A percentile compares a stretch with the other conserved stretches of the same genome.
phyloP scores from a whole-genome alignment of 352 stramenopile species.

The Phytophthora ramorum region DNA sequence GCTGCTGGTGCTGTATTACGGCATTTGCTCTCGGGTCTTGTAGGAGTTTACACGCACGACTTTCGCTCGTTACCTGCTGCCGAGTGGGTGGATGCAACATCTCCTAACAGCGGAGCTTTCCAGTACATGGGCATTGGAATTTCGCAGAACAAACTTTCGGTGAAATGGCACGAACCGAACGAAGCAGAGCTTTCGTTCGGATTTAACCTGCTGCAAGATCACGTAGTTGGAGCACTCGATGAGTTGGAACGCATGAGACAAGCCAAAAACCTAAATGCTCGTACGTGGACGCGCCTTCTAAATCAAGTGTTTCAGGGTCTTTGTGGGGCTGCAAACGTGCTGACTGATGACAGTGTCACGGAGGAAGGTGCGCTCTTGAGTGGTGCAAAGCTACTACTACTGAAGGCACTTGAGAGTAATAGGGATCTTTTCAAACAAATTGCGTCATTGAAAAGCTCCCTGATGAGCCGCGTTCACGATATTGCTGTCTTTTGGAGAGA shows the following conservation, averaged over 20 bases:
- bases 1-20: slow-evolving; percentile 48
- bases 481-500: slow-evolving; percentile 60
- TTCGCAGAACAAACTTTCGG: slow-evolving; percentile 57
- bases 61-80: slow-evolving; percentile 62
- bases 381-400: slow-evolving; percentile 51
- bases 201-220: slow-evolving; percentile 55
- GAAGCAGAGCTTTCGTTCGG: slow-evolving; percentile 62
- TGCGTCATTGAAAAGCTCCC: slow-evolving; percentile 46
- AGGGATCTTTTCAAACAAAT: slow-evolving; percentile 39
- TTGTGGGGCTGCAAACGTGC: slow-evolving; percentile 54
- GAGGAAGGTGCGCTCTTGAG: slow-evolving; percentile 40
- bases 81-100: slow-evolving; percentile 54
- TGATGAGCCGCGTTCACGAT: slow-evolving; percentile 53
- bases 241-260: slow-evolving; percentile 34
- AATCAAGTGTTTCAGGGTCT: slow-evolving; percentile 55
- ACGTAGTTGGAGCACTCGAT: slow-evolving; percentile 47
- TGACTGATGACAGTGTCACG: slow-evolving; percentile 48
- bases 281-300: slow-evolving; percentile 54
- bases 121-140: slow-evolving; percentile 64
- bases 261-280: slow-evolving; percentile 44
- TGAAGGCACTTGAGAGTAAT: slow-evolving; percentile 38
- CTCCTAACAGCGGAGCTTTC: slow-evolving; percentile 50
- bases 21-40: slow-evolving; percentile 51
- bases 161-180: slow-evolving; percentile 73
- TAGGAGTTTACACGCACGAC: slow-evolving; percentile 64